Evolutionary conservation across 2,329 filamentous ascomycete species (phyloP), one percentile per base, ranked within the genome.

Genomic region (Drechslerella dactyloides): DNA sequence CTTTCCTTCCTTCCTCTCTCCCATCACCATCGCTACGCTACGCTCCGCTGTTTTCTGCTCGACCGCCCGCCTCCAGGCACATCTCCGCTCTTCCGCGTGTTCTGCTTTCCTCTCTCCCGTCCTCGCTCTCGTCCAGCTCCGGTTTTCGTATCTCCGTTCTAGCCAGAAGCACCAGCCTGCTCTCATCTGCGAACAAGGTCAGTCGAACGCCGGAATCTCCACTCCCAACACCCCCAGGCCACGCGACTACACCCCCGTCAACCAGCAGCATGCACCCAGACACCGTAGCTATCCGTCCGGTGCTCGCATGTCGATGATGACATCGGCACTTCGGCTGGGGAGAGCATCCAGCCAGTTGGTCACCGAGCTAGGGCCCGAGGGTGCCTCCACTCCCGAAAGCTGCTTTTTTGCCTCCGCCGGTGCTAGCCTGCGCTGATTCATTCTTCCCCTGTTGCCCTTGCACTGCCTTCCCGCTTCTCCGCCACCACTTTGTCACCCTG

Each of bases 51-150:
- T 21, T 59, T 50, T 59, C 42, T 55, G 19, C 50, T 42, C 13
- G 5, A 42, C 13, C 37, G n/a, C 13, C 37, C 2, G n/a, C 37
- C 15, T 27, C 50, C 57, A 40, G 62, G 53, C 35, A 57, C 46
- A 56, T 70, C 58, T 70, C 66, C 66, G 24, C 66, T 70, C 66
- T 70, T 64, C 66, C 48, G n/a, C 46, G 48, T 62, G 19, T 33
- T 35, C 15, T 4, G 6, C 27, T 40, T 24, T 24, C 48, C 40
- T 33, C 11, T 44, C 50, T 56, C 37, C 44, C 55, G 52, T 62
- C 30, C 24, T 35, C 56, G 42, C 13, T 46, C n/a, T 48, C 40
- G 19, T 24, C 13, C 46, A 54, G 48, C 24, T 42, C 37, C 15
- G 13, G 4, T 17, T 42, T 42, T 42, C 11, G 11, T 17, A 13